Base-by-base conservation (phyloP, 2,329 filamentous ascomycete species). In the Ceratocystiopsis minuta region DNA sequence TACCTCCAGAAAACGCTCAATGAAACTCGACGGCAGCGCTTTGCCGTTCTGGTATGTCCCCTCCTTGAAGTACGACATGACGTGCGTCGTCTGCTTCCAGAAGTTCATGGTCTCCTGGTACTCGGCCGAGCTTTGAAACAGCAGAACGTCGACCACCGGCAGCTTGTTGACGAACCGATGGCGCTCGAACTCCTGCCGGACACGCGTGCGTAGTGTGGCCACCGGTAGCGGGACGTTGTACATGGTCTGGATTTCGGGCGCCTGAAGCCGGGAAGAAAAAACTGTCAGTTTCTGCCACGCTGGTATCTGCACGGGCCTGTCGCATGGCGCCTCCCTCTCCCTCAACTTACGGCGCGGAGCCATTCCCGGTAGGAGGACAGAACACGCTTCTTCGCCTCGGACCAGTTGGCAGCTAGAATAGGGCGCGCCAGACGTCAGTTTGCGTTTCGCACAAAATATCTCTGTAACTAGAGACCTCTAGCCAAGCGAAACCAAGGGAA, bases 41-140 rank as follows among this genome's bases (percentile, higher is more conserved):
- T 84, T 60, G 68, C 80, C 60, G 75, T 84, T 68, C 76, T 84
- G 65, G 58, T 74, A 73, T 61, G 70, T 73, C 61, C 96, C 87
- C 53, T 78, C 72, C 58, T 87, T 78, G 72, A 96, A 98, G 64
- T 94, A 98, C 54, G 90, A 86, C 73, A 98, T 85, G 52, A 98
- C 73, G 60, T 98, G 90, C 49, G 82, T 82, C 48, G 87, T 71
- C 64, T 98, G 90, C 65, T 95, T 94, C 90, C 90, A 98, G 71
- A 82, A 98, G 67, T 98, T 98, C 70, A 98, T 76, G 42, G 83
- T 98, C 71, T 98, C 90, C 81, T 98, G 90, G 59, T 80, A 96
- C 61, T 98, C 90, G 52, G 81, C 75, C 58, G 94, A 79, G 57
- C 84, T 93, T 64, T 95, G 83, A 64, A 84, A 81, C 37, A 98